Percentiles rank a stretch among this genome's conserved stretches.
Conservation (phyloP, 352 stramenopile species). For the Thalassiosira mediterranea region DNA sequence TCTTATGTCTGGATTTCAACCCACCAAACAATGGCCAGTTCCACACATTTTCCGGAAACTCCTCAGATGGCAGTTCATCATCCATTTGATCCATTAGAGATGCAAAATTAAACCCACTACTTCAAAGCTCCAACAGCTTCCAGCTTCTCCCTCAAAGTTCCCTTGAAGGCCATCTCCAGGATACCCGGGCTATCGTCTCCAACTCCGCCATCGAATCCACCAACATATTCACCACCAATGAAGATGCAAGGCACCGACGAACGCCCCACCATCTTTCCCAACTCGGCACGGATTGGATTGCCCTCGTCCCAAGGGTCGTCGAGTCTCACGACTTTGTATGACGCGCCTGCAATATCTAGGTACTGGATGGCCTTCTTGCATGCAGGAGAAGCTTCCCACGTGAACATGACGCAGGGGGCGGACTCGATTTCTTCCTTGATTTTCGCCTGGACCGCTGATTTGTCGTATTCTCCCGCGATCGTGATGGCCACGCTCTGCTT, state of each 20-base stretch:
- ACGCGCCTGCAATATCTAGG: constrained; percentile 51
- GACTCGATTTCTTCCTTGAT: constrained; percentile 51
- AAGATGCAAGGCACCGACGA: constrained; percentile 68
- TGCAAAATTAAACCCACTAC: too few relatives aligned
- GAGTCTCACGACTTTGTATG: constrained; percentile 64
- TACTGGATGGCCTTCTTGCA: constrained; percentile 71
- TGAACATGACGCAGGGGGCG: constrained; percentile 71
- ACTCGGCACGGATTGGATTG: constrained; percentile 65
- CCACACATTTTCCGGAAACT: too few relatives aligned
- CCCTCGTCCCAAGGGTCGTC: constrained; percentile 72
- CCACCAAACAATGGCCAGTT: too few relatives aligned
- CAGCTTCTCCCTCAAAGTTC: constrained; percentile 60
- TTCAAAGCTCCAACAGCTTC: constrained; percentile 52
- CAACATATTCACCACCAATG: constrained; percentile 70
- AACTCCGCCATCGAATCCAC: constrained; percentile 67
- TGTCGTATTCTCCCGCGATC: constrained; percentile 68
- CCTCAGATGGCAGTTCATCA: too few relatives aligned
- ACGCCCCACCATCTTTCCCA: constrained; percentile 64
- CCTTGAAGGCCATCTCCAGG: constrained; percentile 71
- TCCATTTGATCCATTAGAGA: too few relatives aligned
- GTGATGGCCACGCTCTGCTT: constrained; percentile 56
- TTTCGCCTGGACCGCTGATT: constrained; percentile 33
- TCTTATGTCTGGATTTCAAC: too few relatives aligned
- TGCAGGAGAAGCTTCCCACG: constrained; percentile 58
- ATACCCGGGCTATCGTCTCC: constrained; percentile 61